Conservation (phyloP, 108 stramenopile species). For the Mediolabrus comicus region DNA sequence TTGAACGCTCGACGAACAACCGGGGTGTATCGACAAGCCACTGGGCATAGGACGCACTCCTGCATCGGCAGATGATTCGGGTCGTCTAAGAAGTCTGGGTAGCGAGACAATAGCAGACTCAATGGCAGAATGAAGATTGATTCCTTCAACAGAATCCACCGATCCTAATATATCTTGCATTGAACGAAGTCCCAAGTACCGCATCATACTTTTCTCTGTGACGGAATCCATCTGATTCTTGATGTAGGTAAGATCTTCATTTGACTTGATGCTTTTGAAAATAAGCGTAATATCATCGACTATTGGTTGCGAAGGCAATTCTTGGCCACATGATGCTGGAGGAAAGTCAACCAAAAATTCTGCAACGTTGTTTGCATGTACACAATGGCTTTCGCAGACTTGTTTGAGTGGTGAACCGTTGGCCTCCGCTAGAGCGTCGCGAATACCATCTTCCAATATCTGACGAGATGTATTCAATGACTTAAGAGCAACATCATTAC, state of each 20-base stretch:
- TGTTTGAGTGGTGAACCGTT: slow-evolving; percentile 10
- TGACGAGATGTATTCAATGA: slow-evolving; percentile 50
- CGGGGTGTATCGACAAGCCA: slow-evolving; percentile 13
- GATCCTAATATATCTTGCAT: slow-evolving; percentile 23
- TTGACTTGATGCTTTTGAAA: slow-evolving; percentile 26
- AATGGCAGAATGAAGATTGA: slow-evolving; percentile 25
- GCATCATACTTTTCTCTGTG: slow-evolving; percentile 50
- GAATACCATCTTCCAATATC: slow-evolving; percentile 72
- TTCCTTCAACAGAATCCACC: slow-evolving; percentile 14
- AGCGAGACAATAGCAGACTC: slow-evolving; percentile 50
- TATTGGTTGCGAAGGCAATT: not conserved
- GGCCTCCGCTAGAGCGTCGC: slow-evolving; percentile 26
- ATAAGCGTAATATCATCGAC: slow-evolving; percentile 26
- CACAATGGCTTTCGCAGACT: slow-evolving; percentile 21
- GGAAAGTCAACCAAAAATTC: slow-evolving; percentile 35
- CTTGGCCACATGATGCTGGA: not conserved
- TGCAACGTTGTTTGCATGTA: slow-evolving; percentile 9
- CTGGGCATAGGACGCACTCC: slow-evolving; percentile 1
- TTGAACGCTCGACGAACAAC: slow-evolving; percentile 25
- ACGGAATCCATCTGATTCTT: slow-evolving; percentile 27
- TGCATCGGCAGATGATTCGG: not conserved
- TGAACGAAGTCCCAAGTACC: slow-evolving; percentile 47
- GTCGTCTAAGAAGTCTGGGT: slow-evolving; percentile 49
- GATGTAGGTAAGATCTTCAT: slow-evolving; percentile 40
- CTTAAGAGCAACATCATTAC: slow-evolving; percentile 17